A percentile compares a stretch with the other conserved stretches of the same genome.
These are phyloP conservation scores for Penicillium chermesinum DNA, from an alignment of 495 filamentous ascomycete species.

Conservation along the genomic window DNA sequence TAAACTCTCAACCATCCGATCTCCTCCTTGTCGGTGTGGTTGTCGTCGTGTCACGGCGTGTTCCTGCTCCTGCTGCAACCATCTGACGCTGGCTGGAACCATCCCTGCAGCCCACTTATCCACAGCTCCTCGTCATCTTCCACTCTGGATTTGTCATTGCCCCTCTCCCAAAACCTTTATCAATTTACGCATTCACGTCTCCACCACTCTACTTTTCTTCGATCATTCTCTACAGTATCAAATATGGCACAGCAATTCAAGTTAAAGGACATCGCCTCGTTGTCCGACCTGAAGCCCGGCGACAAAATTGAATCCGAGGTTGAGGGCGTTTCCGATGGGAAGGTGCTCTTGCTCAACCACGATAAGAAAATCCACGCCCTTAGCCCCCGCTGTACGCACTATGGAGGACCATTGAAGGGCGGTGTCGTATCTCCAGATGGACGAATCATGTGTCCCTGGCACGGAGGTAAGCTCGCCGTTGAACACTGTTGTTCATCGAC, in stretches of 20 bases:
- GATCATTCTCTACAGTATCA: slow-evolving; percentile 3
- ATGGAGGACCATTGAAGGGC: slow-evolving; percentile 78
- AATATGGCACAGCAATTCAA: slow-evolving; percentile 72
- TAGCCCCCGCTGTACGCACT: slow-evolving; percentile 89
- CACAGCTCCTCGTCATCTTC: neutral
- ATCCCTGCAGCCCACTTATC: neutral
- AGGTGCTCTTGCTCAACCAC: slow-evolving; percentile 77
- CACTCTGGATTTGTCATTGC: neutral
- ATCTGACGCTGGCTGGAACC: too few species aligned
- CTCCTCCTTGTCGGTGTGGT: too few species aligned
- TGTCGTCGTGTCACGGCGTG: too few species aligned
- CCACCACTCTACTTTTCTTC: neutral
- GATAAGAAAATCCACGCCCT: slow-evolving; percentile 70
- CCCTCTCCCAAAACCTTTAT: neutral
- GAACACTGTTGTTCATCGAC: neutral
- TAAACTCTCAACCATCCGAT: too few species aligned
- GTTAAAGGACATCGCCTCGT: slow-evolving; percentile 69
- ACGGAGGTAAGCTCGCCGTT: slow-evolving; percentile 59
- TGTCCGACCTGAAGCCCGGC: slow-evolving; percentile 56
- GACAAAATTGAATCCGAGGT: slow-evolving; percentile 88
- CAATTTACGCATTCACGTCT: neutral
- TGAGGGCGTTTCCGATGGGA: slow-evolving; percentile 78
- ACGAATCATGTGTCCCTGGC: slow-evolving; percentile 88
- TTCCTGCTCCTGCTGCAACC: too few species aligned
- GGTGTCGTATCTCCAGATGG: slow-evolving; percentile 81